Evolutionary conservation across 2,329 filamentous ascomycete species (phyloP), one percentile per base, ranked within the genome.

Genomic region (Lachnellula subtilissima): DNA sequence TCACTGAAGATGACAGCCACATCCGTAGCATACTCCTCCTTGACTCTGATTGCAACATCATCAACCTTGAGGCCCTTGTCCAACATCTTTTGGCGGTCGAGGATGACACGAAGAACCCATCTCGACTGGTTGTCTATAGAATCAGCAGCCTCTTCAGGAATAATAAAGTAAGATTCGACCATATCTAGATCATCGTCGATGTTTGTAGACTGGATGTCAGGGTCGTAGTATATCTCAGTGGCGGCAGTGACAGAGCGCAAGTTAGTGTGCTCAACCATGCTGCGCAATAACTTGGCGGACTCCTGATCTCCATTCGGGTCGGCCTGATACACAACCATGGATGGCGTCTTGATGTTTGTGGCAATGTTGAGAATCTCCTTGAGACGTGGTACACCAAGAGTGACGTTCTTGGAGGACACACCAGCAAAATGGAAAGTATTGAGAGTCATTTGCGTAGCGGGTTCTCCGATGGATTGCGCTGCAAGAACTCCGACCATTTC

Each of bases 331-430:
- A 97, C 95, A 6, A 83, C 85, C 64, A 99, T 96, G 69, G 99
- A 88, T 0, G 94, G 94, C 0, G 94, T 99, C 71, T 89, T 95
- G 73, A 99, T 99, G 50, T 79, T 78, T 71, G 91, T 96, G 8
- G 91, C 96, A 5, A 94, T 94, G 74, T 99, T 99, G 84, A 99
- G 99, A 64, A 99, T 99, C 78, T 99, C 94, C 76, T 99, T 99
- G 78, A 99, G 99, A 86, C 94, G 93, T 1, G 94, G 94, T 6
- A 99, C 94, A 89, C 94, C 94, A 70, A 96, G 91, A 0, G 94
- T 99, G 70, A 99, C 96, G 80, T 91, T 96, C 94, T 99, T 97
- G 72, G 93, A 93, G 45, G 94, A 94, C 61, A 99, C 94, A 88
- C 94, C 94, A 70, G 94, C 94, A 78, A 99, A 99, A 88, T 97